These are phyloP conservation scores for Mrakiaceae sp. DNA, from an alignment of 1,284 basidiomycete species.

Conservation along the genomic window DNA sequence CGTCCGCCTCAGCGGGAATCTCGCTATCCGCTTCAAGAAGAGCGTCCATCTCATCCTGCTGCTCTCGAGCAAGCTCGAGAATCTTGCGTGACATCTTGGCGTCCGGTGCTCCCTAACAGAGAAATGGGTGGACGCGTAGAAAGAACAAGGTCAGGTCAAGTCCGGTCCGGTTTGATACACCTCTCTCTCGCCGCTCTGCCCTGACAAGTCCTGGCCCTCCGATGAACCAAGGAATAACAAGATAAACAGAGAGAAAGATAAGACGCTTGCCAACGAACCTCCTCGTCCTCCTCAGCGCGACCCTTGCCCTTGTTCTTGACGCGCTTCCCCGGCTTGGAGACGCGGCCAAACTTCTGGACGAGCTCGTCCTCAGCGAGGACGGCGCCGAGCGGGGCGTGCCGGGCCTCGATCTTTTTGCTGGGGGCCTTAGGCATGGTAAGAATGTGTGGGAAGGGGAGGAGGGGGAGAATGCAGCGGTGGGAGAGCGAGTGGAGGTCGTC, in stretches of 20 bases:
- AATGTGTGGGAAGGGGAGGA: neutral
- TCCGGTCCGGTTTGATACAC: neutral
- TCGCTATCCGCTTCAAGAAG: conserved; percentile 37
- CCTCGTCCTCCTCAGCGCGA: conserved; percentile 43
- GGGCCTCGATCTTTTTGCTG: conserved; percentile 20
- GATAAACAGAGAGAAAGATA: conserved; percentile 6
- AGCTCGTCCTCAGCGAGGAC: conserved; percentile 67
- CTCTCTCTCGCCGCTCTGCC: conserved; percentile 5
- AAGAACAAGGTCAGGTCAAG: neutral
- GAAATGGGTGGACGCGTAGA: neutral
- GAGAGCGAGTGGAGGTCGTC: neutral
- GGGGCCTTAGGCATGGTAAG: conserved; percentile 15
- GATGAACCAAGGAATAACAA: neutral
- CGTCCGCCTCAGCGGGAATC: conserved; percentile 30
- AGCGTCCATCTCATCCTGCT: conserved; percentile 77
- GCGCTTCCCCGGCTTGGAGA: conserved; percentile 61
- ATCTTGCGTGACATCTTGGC: conserved; percentile 80
- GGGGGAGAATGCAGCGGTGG: neutral
- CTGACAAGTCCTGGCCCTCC: neutral
- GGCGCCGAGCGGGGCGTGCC: conserved; percentile 75
- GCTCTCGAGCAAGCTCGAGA: conserved; percentile 80
- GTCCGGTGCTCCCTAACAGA: conserved; percentile 56
- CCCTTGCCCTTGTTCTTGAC: conserved; percentile 45
- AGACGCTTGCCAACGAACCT: conserved; percentile 38
- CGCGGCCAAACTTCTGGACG: conserved; percentile 60